Conservation (phyloP, 257 asterid species). For the Solanum virginianum region DNA sequence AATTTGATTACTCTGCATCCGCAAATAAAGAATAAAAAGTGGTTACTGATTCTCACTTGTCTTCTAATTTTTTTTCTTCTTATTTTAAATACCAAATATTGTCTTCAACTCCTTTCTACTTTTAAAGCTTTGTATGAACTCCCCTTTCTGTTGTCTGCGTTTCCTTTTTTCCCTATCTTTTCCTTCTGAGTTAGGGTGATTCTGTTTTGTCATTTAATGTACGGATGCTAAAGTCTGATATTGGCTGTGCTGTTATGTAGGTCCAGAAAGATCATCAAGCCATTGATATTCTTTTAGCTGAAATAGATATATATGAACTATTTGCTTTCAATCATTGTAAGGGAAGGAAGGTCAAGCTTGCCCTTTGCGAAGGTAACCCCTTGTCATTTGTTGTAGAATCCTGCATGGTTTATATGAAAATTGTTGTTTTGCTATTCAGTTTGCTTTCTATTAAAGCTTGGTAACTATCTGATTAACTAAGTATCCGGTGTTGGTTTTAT, state of each 20-base stretch:
- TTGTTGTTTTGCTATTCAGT: background rate
- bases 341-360: constrained; percentile 93
- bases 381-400: background rate
- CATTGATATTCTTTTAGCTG: constrained; percentile 89
- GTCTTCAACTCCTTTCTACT: background rate
- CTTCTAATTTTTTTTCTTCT: background rate
- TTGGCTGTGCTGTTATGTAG: background rate
- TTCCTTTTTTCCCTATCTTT: background rate
- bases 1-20: background rate
- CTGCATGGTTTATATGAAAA: background rate
- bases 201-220: background rate
- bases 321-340: constrained; percentile 93
- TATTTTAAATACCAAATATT: background rate
- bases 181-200: background rate
- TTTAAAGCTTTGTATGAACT: background rate
- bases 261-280: constrained; percentile 87
- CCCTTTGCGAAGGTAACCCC: constrained; percentile 82
- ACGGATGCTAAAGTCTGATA: background rate
- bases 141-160: background rate
- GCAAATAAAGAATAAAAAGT: background rate
- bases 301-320: constrained; percentile 94
- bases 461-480: background rate
- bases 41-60: background rate
- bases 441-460: background rate
- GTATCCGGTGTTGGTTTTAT: background rate